Base-by-base conservation (phyloP, 257 asterid genomes). In the Salvia hispanica region DNA sequence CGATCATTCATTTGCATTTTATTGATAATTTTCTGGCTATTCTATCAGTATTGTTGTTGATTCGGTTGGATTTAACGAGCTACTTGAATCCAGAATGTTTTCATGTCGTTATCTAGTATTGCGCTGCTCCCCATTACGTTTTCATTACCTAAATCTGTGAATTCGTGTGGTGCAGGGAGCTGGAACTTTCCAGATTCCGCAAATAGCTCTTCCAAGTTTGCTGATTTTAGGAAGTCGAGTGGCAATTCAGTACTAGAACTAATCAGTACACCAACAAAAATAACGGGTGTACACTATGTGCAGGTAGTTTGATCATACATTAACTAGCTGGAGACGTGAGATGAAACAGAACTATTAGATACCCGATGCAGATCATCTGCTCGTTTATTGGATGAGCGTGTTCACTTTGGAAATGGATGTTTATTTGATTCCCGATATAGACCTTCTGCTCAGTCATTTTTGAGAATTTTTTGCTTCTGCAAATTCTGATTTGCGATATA, bases 281-380 rank as follows among this genome's bases (percentile, higher is more conserved):
- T 94, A 70, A 84, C 85, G 39, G 99, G 97, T 62, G 99, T 94
- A 64, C 99, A 94, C 84, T 94, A 91, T 83, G 91, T 94, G 78
- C 99, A 94, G 96, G 99, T 90, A 80, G 64, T 65, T 16, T 78
- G 76, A 44, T 75, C 69, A 28, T 71, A 34, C 6, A 69, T 52
- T 43, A 60, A 21, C 47, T 70, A 55, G 34, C 45, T 5, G 42
- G 57, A 34, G 58, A 64, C 37, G 53, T 69, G 53, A 31, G 43
- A 70, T 48, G 63, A 40, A 68, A 44, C 36, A 56, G 48, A 55
- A 45, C 58, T 14, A 25, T 25, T 25, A 25, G 2, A 25, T 25
- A 25, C 31, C 31, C 31, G 3, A 25, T 25, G 2, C 31, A 25
- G 31, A 25, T 25, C 31, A 1, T 25, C 15, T 11, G 1, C 51